phyloP scores from a whole-genome alignment of 306 rosid species.

The Prosopis cineraria region DNA sequence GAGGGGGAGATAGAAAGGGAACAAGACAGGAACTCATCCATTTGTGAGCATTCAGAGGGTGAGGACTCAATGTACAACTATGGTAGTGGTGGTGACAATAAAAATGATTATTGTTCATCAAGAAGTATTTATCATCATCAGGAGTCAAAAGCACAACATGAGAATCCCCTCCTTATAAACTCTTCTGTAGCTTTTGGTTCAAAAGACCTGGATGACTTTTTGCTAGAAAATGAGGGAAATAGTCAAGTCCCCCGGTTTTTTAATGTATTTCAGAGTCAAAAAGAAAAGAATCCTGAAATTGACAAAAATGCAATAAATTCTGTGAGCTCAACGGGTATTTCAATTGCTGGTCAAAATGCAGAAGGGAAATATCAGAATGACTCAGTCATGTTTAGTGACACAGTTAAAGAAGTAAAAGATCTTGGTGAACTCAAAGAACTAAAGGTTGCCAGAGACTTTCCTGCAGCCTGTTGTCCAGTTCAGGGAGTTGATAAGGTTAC shows the following conservation, averaged over 20 bases:
- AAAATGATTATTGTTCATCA: constrained; percentile 30
- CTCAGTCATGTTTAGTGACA: constrained; percentile 19
- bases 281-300: constrained; percentile 29
- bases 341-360: constrained; percentile 28
- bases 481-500: constrained; percentile 41
- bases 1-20: constrained; percentile 43
- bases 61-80: constrained; percentile 67
- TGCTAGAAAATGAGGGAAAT: constrained; percentile 43
- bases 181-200: constrained; percentile 87
- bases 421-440: constrained; percentile 32
- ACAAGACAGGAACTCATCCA: constrained; percentile 46
- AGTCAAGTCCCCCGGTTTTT: constrained; percentile 27
- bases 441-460: constrained; percentile 50
- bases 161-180: constrained; percentile 71
- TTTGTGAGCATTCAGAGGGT: constrained; percentile 65
- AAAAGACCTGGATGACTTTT: constrained; percentile 76
- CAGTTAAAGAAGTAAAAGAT: constrained; percentile 40
- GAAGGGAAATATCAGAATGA: constrained; percentile 36
- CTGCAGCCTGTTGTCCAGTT: constrained; percentile 48
- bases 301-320: constrained; percentile 22
- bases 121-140: constrained; percentile 23
- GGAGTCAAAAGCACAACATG: constrained; percentile 45
- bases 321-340: constrained; percentile 21
- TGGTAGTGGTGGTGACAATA: constrained; percentile 50
- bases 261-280: constrained; percentile 37